Conservation (phyloP, 2,329 filamentous ascomycete genomes). For the Hypomyces perniciosus region DNA sequence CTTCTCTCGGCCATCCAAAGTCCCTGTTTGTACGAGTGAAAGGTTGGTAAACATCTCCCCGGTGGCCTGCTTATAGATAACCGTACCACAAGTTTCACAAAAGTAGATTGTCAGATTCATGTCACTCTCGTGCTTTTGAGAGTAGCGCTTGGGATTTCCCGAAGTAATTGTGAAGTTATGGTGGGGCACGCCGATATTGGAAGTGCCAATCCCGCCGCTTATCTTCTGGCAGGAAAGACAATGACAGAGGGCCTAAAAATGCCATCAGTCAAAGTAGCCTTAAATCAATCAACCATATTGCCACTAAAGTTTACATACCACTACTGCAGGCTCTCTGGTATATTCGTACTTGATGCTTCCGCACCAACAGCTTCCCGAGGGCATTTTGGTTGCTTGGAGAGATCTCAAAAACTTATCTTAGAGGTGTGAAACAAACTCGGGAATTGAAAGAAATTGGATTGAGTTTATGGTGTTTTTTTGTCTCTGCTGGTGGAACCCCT, state of each 20-base stretch:
- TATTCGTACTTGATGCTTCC: constrained; percentile 8
- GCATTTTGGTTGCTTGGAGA: background rate
- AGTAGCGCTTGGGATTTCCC: constrained; percentile 2
- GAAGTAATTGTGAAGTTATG: constrained; percentile 1
- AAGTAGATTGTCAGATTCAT: constrained; percentile 6
- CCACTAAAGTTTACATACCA: background rate
- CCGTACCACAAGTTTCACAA: background rate
- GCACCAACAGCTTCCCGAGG: constrained; percentile 9
- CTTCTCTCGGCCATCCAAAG: constrained; percentile 1
- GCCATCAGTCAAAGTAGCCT: background rate
- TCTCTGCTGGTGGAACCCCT: no score
- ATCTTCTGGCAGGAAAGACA: constrained; percentile 9
- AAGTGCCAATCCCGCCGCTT: background rate
- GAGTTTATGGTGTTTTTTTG: no score
- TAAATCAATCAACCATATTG: background rate
- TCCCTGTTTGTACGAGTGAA: constrained; percentile 5
- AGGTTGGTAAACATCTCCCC: constrained; percentile 1
- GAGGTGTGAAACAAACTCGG: no score
- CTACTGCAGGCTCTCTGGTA: background rate
- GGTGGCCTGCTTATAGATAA: constrained; percentile 5
- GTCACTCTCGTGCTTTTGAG: constrained; percentile 7
- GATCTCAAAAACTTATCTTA: no score
- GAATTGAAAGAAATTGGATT: no score
- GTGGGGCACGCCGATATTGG: constrained; percentile 1
- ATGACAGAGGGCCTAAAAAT: background rate